A percentile compares a stretch with the other conserved stretches of the same genome.
Conservation (phyloP, 352 stramenopile genomes). For the Globisporangium cederbergense region DNA sequence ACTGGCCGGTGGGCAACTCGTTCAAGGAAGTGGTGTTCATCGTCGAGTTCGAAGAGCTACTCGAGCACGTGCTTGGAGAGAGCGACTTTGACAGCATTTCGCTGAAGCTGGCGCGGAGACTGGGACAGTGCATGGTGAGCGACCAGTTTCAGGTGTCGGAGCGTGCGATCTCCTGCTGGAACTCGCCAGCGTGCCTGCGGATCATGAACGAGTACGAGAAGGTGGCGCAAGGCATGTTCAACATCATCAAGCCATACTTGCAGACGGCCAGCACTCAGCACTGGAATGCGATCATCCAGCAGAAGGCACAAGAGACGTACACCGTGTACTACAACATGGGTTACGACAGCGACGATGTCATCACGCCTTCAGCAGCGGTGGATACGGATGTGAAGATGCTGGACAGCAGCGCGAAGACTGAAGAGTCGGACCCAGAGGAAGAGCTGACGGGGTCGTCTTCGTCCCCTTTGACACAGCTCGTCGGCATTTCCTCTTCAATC, state of each 20-base stretch:
- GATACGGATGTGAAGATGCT: conserved; percentile 37
- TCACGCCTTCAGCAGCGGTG: conserved; percentile 15
- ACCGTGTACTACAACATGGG: conserved; percentile 90
- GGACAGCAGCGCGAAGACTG: conserved; percentile 51
- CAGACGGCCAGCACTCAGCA: conserved; percentile 46
- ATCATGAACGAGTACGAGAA: conserved; percentile 91
- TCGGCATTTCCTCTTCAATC: conserved; percentile 2
- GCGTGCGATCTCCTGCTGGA: conserved; percentile 81
- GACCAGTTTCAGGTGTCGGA: conserved; percentile 86
- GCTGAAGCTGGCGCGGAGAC: conserved; percentile 46
- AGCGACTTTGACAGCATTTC: conserved; percentile 71
- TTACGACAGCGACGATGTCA: conserved; percentile 72
- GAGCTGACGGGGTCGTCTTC: conserved; percentile 17
- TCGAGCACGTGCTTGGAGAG: conserved; percentile 83
- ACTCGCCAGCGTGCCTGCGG: conserved; percentile 68
- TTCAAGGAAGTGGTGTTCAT: conserved; percentile 90
- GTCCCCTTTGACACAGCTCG: neutral
- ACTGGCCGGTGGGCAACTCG: conserved; percentile 84
- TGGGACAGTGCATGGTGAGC: conserved; percentile 78
- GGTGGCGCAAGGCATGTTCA: conserved; percentile 78
- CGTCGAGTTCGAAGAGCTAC: conserved; percentile 85
- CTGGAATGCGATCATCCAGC: conserved; percentile 84
- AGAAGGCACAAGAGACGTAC: conserved; percentile 84
- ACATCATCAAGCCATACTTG: conserved; percentile 76
- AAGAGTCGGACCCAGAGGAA: conserved; percentile 52